Evolutionary conservation across 352 stramenopile species (phyloP), one percentile per base, ranked within the genome.

Genomic region (Phytophthora agathidicida): DNA sequence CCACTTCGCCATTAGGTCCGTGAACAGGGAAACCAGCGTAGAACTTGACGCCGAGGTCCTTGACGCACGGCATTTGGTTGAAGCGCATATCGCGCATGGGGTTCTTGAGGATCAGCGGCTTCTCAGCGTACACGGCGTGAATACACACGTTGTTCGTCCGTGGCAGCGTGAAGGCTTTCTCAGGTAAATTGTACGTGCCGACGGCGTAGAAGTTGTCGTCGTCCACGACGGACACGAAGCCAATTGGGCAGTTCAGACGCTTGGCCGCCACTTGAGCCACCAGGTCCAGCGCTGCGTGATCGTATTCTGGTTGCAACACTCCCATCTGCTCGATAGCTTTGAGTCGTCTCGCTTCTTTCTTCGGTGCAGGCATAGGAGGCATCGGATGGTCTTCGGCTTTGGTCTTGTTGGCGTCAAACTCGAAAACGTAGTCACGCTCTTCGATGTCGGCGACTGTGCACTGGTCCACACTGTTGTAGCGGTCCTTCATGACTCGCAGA

Each of bases 71-170:
- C 71, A 88, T 79, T 37, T 89, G 69, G n/a, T 61, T 55, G 46
- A 89, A 88, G 19, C 81, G 81, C 75, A 88, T 80, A 51, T 91
- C 81, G 8, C 81, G 81, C 60, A 72, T 68, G 26, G 81, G 78
- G 56, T 90, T 84, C 67, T 88, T 86, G 36, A 88, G 14, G 11
- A 91, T 61, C 39, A 91, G 37, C 13, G 78, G 78, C 49, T 77
- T 79, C 64, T 91, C 78, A 11, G 65, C 72, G 58, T 89, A 91
- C 31, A 86, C 55, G 16, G 57, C 68, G 58, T 83, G 72, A 37
- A 77, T 75, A 35, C 78, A 89, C 17, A 86, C 68, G 46, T 77
- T 80, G 60, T 87, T 71, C 27, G 72, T 68, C 6, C 80, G 77
- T 10, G 63, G 62, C n/a, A 83, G 30, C 2, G 37, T 51, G 24